Conservation (phyloP, 2,329 filamentous ascomycete species). For the Claviceps africana region DNA sequence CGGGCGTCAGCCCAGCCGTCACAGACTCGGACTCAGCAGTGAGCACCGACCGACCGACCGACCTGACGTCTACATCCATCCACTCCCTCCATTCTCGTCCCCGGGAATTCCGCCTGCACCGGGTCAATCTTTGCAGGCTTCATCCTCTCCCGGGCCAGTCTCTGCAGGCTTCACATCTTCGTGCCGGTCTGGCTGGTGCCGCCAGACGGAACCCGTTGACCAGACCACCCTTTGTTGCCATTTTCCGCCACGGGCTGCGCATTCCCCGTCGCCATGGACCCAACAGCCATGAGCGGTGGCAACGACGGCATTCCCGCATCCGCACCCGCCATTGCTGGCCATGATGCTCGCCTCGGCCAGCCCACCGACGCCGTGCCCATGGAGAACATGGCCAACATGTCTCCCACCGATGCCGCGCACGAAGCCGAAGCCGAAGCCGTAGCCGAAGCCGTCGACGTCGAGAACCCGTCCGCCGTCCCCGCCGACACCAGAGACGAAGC, state of each 20-base stretch:
- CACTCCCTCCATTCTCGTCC: background rate
- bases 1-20: no score
- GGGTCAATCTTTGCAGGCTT: background rate
- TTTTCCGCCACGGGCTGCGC: conserved; percentile 3
- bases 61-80: background rate
- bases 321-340: conserved; percentile 8
- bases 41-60: background rate
- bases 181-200: background rate
- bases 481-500: conserved; percentile 10
- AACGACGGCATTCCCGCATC: conserved; percentile 9
- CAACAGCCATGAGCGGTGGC: conserved; percentile 17
- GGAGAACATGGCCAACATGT: no score
- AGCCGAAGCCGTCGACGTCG: conserved; percentile 8
- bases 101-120: background rate
- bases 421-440: conserved; percentile 8
- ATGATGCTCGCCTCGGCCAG: conserved; percentile 19
- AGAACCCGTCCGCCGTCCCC: conserved; percentile 7
- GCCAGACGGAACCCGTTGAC: background rate
- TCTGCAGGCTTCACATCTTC: no score
- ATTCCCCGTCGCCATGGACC: conserved; percentile 19
- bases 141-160: background rate
- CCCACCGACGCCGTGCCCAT: conserved; percentile 24
- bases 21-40: background rate
- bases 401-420: conserved; percentile 9
- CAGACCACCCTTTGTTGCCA: background rate